These are phyloP conservation scores for Arthrinium phaeospermum DNA, from an alignment of 2,329 filamentous ascomycete species.

Conservation along the genomic window DNA sequence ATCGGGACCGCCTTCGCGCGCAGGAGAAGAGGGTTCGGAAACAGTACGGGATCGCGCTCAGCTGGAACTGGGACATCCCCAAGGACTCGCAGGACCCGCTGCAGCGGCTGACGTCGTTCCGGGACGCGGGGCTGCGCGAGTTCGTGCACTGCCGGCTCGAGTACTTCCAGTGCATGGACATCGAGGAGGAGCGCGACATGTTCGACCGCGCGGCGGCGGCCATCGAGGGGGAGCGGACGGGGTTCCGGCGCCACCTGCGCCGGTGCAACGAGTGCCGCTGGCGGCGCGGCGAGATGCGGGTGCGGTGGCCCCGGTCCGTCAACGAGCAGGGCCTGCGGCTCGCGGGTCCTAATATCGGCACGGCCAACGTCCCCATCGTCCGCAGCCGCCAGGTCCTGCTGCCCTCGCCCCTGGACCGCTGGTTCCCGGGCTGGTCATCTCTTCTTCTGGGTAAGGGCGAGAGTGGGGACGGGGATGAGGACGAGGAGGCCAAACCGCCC, in stretches of 20 bases:
- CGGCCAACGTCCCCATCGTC: constrained; percentile 11
- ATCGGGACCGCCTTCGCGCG: background rate
- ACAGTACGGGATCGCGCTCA: constrained; percentile 13
- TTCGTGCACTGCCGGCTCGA: constrained; percentile 16
- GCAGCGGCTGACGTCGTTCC: constrained; percentile 14
- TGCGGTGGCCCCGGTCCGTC: background rate
- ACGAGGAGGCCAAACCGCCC: background rate
- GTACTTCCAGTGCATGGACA: constrained; percentile 16
- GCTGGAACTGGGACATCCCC: constrained; percentile 4
- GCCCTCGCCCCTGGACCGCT: constrained; percentile 15
- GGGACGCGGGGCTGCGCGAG: constrained; percentile 14
- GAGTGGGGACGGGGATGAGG: background rate
- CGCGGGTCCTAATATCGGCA: constrained; percentile 14
- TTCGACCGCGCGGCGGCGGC: constrained; percentile 5
- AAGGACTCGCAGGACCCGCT: background rate
- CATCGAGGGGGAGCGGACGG: constrained; percentile 18
- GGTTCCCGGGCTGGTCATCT: constrained; percentile 19
- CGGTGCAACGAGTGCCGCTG: constrained; percentile 26
- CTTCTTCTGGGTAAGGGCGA: background rate
- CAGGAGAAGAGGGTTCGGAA: background rate
- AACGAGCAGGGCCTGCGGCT: background rate
- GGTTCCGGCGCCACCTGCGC: constrained; percentile 23
- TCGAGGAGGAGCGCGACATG: background rate
- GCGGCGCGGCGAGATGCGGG: constrained; percentile 16
- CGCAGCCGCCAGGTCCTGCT: constrained; percentile 20